Percentiles rank a stretch among this genome's conserved stretches.
These are phyloP conservation scores for Raphanus hybrid DNA, from an alignment of 441 rosid species.

Conservation along the genomic window DNA sequence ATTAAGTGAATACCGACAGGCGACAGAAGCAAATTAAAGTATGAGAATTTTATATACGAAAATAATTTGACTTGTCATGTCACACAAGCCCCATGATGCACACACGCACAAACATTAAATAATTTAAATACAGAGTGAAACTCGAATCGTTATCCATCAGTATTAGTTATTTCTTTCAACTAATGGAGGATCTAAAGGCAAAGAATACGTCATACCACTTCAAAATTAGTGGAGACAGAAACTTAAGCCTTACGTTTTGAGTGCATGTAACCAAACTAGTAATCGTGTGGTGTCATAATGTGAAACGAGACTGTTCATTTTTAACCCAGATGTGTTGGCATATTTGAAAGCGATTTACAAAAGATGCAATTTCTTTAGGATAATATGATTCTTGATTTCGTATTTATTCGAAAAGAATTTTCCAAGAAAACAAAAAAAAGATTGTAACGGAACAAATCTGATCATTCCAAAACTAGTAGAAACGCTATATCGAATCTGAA, in stretches of 20 bases:
- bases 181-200: constrained; percentile 62
- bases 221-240: constrained; percentile 56
- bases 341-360: constrained; percentile 25
- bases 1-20: constrained; percentile 37
- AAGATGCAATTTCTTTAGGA: constrained; percentile 24
- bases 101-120: neutral
- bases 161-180: constrained; percentile 45
- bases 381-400: constrained; percentile 17
- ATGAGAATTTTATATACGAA: constrained; percentile 47
- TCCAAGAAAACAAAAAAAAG: neutral
- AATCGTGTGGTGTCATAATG: constrained; percentile 21
- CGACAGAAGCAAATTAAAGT: constrained; percentile 40
- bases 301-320: constrained; percentile 14
- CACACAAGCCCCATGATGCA: constrained; percentile 42
- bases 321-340: constrained; percentile 22
- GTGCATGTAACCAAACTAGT: constrained; percentile 38
- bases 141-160: constrained; percentile 56
- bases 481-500: constrained; percentile 31
- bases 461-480: constrained; percentile 4
- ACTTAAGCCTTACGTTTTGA: constrained; percentile 48
- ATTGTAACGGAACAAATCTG: neutral
- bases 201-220: constrained; percentile 56
- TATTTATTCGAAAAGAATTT: constrained; percentile 25
- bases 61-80: constrained; percentile 34
- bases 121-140: constrained; percentile 29